Percentiles rank a stretch among this genome's conserved stretches.
phyloP scores from a whole-genome alignment of 192 early-diverging fungal genomes.

The Backusella luteola region DNA sequence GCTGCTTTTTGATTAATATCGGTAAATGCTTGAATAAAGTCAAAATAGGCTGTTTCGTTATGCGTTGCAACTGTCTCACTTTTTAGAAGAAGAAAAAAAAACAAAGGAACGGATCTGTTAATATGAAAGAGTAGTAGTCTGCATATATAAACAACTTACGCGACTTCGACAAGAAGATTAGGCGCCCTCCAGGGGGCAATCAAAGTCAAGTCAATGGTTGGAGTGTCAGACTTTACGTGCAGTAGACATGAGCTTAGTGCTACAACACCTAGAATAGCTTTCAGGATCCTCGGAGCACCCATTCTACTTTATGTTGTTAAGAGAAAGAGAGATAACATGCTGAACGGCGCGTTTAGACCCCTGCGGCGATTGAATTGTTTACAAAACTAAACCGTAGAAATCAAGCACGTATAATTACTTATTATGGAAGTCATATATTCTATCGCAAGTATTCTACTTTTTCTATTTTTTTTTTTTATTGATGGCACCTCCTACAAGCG shows the following conservation, averaged over 20 bases:
- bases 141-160: constrained; percentile 48
- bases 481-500: too few species aligned
- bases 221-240: constrained; percentile 19
- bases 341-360: background rate
- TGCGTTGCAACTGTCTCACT: constrained; percentile 68
- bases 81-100: background rate
- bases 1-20: constrained; percentile 27
- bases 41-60: constrained; percentile 61
- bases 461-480: too few species aligned
- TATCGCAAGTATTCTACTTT: too few species aligned
- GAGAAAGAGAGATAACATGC: background rate
- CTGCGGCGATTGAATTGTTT: background rate
- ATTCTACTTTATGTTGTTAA: background rate
- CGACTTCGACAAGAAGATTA: constrained; percentile 69
- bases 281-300: constrained; percentile 1
- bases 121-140: too few species aligned
- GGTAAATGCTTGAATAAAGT: constrained; percentile 58
- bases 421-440: too few species aligned
- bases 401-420: too few species aligned
- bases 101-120: too few species aligned
- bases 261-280: constrained; percentile 11
- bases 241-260: background rate
- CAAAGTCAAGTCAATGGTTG: constrained; percentile 50
- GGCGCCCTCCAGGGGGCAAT: constrained; percentile 64
- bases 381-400: background rate